These are phyloP conservation scores for Pelargonium citronellum DNA, from an alignment of 441 rosid species.

Conservation along the genomic window DNA sequence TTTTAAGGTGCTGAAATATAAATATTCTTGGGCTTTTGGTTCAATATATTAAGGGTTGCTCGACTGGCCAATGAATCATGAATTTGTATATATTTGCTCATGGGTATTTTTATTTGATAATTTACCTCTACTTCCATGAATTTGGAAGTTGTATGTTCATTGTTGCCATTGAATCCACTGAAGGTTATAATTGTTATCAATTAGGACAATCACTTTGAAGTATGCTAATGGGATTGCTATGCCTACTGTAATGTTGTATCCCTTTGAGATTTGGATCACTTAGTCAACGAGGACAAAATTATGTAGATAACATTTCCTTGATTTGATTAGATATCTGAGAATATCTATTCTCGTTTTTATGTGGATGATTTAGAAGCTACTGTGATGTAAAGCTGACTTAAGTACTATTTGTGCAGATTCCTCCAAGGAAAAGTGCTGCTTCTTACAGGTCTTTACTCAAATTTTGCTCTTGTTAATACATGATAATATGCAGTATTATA, in stretches of 20 bases:
- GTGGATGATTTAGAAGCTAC: neutral
- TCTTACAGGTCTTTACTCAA: conserved; percentile 69
- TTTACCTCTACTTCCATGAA: neutral
- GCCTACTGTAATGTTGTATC: neutral
- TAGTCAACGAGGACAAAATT: neutral
- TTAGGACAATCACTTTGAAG: neutral
- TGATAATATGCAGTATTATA: neutral
- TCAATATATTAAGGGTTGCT: neutral
- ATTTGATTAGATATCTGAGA: neutral
- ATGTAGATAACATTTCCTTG: neutral
- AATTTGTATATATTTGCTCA: neutral
- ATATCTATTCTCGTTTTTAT: neutral
- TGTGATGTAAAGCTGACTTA: conserved; percentile 17
- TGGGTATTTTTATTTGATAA: neutral
- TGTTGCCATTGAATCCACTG: neutral
- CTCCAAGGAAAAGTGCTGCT: conserved; percentile 89
- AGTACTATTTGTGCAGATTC: conserved; percentile 67
- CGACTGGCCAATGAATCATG: neutral
- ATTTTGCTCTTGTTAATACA: conserved; percentile 8
- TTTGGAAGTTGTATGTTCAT: neutral
- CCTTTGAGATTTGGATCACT: neutral
- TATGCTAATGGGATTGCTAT: neutral
- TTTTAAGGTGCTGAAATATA: neutral
- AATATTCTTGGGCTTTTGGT: neutral
- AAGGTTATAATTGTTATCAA: neutral